phyloP scores from a whole-genome alignment of 2,329 filamentous ascomycete species.

The Calonectria fujianensis region DNA sequence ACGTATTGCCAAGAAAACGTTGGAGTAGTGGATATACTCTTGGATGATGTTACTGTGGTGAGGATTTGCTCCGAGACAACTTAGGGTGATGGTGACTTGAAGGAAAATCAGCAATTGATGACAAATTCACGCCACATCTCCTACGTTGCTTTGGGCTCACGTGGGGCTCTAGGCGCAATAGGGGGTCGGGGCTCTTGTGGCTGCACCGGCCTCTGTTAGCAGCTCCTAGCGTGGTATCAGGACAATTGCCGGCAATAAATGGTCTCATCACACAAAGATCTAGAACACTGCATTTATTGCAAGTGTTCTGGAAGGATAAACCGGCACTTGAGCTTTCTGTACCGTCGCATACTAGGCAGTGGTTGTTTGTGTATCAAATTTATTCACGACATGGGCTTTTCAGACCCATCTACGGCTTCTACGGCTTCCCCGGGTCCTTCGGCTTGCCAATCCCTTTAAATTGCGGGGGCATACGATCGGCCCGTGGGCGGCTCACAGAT shows the following conservation, averaged over 20 bases:
- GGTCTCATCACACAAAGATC: background rate
- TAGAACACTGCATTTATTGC: background rate
- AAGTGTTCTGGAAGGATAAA: background rate
- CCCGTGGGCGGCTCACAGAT: slow-evolving; percentile 4
- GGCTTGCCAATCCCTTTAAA: background rate
- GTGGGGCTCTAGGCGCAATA: background rate
- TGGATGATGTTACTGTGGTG: background rate
- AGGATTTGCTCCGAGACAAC: background rate
- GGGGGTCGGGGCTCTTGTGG: background rate
- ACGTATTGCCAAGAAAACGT: too few relatives aligned
- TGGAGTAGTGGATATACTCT: too few relatives aligned
- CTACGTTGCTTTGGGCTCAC: background rate
- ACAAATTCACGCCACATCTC: background rate
- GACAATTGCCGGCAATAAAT: background rate
- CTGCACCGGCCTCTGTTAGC: background rate
- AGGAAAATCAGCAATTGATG: background rate
- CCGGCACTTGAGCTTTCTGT: background rate
- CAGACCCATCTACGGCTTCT: background rate
- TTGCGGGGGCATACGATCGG: background rate
- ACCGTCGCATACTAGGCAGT: background rate
- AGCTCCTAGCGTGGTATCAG: background rate
- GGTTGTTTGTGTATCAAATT: background rate
- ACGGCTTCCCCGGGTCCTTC: background rate
- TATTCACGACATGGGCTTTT: background rate
- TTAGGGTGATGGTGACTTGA: background rate